A percentile compares a stretch with the other conserved stretches of the same genome.
Conservation (phyloP, 2,329 filamentous ascomycete species). For the Paraphaeosphaeria sporulosa region DNA sequence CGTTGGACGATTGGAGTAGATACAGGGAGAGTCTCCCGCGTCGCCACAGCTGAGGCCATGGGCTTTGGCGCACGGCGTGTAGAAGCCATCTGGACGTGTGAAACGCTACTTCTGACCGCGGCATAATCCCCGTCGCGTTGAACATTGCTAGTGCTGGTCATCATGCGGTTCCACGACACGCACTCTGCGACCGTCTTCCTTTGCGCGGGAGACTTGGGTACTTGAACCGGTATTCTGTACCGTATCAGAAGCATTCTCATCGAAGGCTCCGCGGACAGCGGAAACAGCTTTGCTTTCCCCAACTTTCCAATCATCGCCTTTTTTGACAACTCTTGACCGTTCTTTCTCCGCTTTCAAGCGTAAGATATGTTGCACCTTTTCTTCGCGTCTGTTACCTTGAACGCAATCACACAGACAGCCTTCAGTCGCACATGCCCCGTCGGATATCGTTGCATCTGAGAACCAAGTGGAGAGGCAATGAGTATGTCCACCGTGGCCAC, state of each 20-base stretch:
- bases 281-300: slow-evolving; percentile 54
- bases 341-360: slow-evolving; percentile 45
- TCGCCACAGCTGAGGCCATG: slow-evolving; percentile 18
- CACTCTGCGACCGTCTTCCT: slow-evolving; percentile 39
- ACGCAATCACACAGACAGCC: slow-evolving; percentile 69
- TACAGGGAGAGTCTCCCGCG: slow-evolving; percentile 6
- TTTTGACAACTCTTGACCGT: slow-evolving; percentile 42
- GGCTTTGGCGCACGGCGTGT: neutral
- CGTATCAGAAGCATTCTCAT: slow-evolving; percentile 25
- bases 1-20: slow-evolving; percentile 4
- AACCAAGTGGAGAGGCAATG: slow-evolving; percentile 67
- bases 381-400: slow-evolving; percentile 52
- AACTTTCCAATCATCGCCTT: slow-evolving; percentile 53
- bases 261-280: slow-evolving; percentile 45
- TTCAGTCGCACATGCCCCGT: slow-evolving; percentile 65
- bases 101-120: slow-evolving; percentile 11
- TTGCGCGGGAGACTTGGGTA: slow-evolving; percentile 19
- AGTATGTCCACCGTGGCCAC: slow-evolving; percentile 67
- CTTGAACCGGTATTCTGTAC: slow-evolving; percentile 23
- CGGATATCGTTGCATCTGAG: slow-evolving; percentile 52
- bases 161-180: slow-evolving; percentile 36
- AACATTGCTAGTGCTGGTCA: slow-evolving; percentile 13
- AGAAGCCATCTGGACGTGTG: neutral
- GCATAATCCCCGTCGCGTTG: slow-evolving; percentile 18
- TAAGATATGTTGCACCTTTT: slow-evolving; percentile 39